phyloP scores from a whole-genome alignment of 2,329 filamentous ascomycete species.

The Epichloe scottii region DNA sequence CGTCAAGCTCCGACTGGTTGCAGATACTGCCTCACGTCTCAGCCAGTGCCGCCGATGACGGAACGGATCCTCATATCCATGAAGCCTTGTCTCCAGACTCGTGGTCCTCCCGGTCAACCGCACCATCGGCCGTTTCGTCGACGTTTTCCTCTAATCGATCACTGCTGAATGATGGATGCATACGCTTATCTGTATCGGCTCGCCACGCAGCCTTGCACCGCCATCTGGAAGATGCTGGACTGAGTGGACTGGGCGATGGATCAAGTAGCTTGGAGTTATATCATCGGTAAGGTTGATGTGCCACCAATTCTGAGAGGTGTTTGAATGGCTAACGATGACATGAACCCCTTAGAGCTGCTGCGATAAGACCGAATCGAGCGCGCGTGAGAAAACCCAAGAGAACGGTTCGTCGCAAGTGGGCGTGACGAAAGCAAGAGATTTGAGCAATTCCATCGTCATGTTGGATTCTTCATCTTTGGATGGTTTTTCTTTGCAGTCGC shows the following conservation, averaged over 20 bases:
- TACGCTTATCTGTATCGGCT: background rate
- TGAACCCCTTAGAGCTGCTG: background rate
- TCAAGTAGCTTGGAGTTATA: slow-evolving; percentile 1
- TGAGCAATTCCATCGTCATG: background rate
- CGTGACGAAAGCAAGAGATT: background rate
- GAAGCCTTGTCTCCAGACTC: background rate
- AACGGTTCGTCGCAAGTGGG: background rate
- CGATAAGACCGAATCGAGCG: background rate
- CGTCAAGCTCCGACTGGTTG: background rate
- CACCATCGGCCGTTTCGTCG: background rate
- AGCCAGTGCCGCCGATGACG: background rate
- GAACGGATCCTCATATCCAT: background rate
- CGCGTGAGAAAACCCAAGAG: background rate
- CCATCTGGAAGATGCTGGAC: slow-evolving; percentile 5
- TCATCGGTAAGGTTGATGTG: background rate
- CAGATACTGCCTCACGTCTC: background rate
- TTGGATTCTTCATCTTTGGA: too few relatives aligned
- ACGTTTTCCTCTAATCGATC: slow-evolving; percentile 1
- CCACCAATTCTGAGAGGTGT: background rate
- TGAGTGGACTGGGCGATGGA: slow-evolving; percentile 4
- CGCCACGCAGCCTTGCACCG: slow-evolving; percentile 3
- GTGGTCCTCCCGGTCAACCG: background rate
- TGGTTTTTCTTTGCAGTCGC: too few relatives aligned
- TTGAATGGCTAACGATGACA: background rate
- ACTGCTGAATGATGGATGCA: background rate